Percentiles rank a stretch among this genome's conserved stretches.
These are phyloP conservation scores for Jatropha multifida DNA, from an alignment of 441 rosid species.

Conservation along the genomic window DNA sequence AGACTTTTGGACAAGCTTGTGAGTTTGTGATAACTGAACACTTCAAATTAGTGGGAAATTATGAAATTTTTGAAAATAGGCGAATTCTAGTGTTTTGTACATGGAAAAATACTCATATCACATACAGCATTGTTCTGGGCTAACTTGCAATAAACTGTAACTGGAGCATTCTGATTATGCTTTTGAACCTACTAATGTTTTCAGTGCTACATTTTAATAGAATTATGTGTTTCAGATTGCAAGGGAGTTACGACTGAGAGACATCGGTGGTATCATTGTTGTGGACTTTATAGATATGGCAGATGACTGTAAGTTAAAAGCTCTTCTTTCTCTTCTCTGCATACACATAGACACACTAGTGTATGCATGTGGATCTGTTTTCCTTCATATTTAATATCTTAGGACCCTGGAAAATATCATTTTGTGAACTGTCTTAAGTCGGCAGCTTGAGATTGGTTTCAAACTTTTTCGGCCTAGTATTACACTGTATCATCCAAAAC, in stretches of 20 bases:
- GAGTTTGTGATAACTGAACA: background rate
- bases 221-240: constrained; percentile 67
- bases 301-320: constrained; percentile 68
- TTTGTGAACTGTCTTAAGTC: background rate
- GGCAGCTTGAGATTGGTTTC: background rate
- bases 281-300: constrained; percentile 98
- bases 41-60: background rate
- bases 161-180: constrained; percentile 6
- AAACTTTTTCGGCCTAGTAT: background rate
- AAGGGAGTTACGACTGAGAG: constrained; percentile 92
- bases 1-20: background rate
- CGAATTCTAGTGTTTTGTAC: background rate
- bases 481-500: background rate
- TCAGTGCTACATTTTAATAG: constrained; percentile 17
- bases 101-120: background rate
- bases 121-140: background rate
- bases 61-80: background rate
- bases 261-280: constrained; percentile 94
- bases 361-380: background rate
- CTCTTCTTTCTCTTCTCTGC: constrained; percentile 19
- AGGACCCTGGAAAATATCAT: constrained; percentile 3
- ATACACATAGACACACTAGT: background rate
- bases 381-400: background rate
- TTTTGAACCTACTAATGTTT: constrained; percentile 18
- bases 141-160: background rate